phyloP scores from a whole-genome alignment of 2,329 filamentous ascomycete genomes.

The Ophiostoma ulmi region DNA sequence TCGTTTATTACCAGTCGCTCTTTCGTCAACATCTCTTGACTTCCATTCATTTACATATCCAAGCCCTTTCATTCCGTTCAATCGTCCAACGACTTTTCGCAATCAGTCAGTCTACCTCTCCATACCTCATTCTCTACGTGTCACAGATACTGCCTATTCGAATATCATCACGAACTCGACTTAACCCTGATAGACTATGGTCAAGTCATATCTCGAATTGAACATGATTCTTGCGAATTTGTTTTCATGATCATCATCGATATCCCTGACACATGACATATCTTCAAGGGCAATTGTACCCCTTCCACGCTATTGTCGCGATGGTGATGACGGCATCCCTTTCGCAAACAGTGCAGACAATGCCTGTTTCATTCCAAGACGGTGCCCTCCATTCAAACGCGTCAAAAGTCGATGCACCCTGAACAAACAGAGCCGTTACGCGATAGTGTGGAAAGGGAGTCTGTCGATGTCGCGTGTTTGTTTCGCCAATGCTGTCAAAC shows the following conservation, averaged over 20 bases:
- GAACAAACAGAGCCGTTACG: background rate
- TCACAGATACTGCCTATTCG: background rate
- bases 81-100: background rate
- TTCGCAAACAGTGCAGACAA: background rate
- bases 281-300: background rate
- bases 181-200: background rate
- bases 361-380: background rate
- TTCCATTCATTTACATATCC: conserved; percentile 15
- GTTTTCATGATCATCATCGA: conserved; percentile 2
- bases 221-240: background rate
- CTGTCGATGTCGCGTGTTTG: background rate
- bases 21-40: conserved; percentile 22
- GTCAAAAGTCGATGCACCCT: background rate
- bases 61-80: background rate
- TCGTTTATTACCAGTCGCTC: conserved; percentile 21
- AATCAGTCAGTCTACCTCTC: conserved; percentile 8
- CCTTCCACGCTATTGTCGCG: conserved; percentile 11
- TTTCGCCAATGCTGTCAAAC: conserved; percentile 5
- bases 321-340: conserved; percentile 3
- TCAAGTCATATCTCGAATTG: background rate
- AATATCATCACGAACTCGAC: background rate
- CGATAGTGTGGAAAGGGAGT: background rate
- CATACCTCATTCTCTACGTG: background rate
- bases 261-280: background rate
- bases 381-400: background rate